Conservation (phyloP, 257 asterid genomes). For the Agastache rugosa region DNA sequence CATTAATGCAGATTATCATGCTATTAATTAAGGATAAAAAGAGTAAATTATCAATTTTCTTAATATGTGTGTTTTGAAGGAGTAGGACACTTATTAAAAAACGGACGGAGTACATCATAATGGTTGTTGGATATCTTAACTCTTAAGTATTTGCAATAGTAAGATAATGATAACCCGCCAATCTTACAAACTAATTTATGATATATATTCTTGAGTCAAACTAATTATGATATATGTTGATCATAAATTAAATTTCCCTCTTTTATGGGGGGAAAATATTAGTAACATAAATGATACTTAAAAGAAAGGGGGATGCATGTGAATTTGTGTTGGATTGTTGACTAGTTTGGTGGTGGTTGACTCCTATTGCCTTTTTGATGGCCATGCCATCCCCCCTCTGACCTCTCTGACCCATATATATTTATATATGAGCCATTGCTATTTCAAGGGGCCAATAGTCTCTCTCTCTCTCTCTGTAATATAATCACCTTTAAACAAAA, state of each 20-base stretch:
- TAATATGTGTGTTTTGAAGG: no score
- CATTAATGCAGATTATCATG: no score
- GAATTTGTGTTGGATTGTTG: conserved; percentile 36
- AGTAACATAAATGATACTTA: not conserved
- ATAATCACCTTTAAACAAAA: no score
- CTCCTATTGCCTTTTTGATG: conserved; percentile 11
- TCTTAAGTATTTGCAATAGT: not conserved
- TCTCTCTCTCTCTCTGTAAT: not conserved
- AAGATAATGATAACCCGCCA: not conserved
- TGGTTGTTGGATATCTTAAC: not conserved
- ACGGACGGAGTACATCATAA: no score
- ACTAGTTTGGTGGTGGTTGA: conserved; percentile 34
- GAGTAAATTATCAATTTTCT: no score
- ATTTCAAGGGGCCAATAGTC: no score
- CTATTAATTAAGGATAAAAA: no score
- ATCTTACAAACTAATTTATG: not conserved
- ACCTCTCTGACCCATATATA: conserved; percentile 22
- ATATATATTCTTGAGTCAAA: not conserved
- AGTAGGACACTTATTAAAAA: no score
- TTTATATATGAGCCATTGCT: not conserved
- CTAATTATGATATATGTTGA: not conserved
- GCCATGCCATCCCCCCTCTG: conserved; percentile 13
- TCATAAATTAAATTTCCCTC: not conserved
- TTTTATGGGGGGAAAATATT: not conserved
- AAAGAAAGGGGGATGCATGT: conserved; percentile 22